Percentiles rank a stretch among this genome's conserved stretches.
Evolutionary conservation across 257 asterid genomes (phyloP).

Genomic region (Henckelia pumila): DNA sequence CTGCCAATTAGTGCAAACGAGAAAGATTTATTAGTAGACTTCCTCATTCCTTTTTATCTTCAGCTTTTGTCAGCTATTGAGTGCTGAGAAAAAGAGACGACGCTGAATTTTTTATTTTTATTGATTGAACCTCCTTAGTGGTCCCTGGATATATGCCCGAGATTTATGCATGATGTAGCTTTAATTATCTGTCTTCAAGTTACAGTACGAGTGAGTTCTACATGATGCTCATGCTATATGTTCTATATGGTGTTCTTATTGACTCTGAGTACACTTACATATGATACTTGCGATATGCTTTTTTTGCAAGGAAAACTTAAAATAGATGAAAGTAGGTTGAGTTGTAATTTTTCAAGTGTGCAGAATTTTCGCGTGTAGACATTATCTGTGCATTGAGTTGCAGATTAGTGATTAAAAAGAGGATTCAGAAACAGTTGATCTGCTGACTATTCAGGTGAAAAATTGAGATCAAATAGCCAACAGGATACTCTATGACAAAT

Average conservation of each 20-base stretch:
- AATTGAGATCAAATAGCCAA: too few species aligned
- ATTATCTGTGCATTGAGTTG: too few species aligned
- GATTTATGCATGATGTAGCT: background rate
- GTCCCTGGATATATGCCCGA: background rate
- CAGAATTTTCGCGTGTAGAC: too few species aligned
- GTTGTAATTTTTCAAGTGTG: background rate
- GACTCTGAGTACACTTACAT: background rate
- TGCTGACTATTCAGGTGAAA: too few species aligned
- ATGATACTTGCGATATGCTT: background rate
- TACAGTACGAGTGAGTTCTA: too few species aligned
- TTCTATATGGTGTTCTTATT: too few species aligned
- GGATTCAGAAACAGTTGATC: too few species aligned
- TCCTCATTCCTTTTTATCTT: background rate
- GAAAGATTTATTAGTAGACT: background rate
- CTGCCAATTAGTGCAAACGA: background rate
- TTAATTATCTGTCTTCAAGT: too few species aligned
- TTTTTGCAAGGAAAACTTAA: background rate
- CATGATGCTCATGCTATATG: too few species aligned
- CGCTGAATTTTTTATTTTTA: conserved; percentile 2
- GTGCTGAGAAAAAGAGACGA: background rate
- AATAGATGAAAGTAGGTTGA: background rate
- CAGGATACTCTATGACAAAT: too few species aligned
- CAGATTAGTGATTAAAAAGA: too few species aligned
- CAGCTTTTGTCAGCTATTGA: background rate
- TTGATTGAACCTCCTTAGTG: background rate